Percentiles rank a stretch among this genome's conserved stretches.
Evolutionary conservation across 2,329 filamentous ascomycete species (phyloP).

Genomic region (Apiospora arundinis): DNA sequence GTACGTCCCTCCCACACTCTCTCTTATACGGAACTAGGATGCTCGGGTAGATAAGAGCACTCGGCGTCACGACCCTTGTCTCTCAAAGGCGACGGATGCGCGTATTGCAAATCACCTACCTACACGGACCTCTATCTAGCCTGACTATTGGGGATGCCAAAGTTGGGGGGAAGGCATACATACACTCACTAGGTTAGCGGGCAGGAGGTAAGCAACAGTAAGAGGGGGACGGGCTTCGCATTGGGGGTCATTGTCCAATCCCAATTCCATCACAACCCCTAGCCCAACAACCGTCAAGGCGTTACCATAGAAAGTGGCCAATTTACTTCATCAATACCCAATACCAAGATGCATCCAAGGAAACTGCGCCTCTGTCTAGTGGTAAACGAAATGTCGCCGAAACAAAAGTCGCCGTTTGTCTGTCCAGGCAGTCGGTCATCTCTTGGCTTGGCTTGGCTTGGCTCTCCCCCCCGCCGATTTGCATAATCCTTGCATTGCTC

Average conservation of each 20-base stretch:
- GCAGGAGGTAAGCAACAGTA: too few species aligned
- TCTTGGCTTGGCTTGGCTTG: not conserved
- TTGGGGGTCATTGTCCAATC: too few species aligned
- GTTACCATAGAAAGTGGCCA: too few species aligned
- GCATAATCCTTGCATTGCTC: not conserved
- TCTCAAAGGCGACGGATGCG: not conserved
- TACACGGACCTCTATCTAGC: too few species aligned
- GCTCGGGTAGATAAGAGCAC: not conserved
- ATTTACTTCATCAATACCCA: not conserved
- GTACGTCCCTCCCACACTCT: not conserved
- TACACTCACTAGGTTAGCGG: too few species aligned
- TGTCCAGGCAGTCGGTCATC: not conserved
- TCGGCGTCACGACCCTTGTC: not conserved
- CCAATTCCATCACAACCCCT: not conserved
- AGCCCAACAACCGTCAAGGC: too few species aligned
- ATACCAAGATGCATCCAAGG: not conserved
- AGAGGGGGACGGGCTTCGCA: too few species aligned
- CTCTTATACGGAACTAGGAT: too few species aligned
- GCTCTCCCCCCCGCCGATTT: not conserved
- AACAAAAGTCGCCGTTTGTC: not conserved
- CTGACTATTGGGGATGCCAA: too few species aligned
- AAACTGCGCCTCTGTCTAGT: not conserved
- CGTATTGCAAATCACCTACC: too few species aligned
- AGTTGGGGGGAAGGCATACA: too few species aligned
- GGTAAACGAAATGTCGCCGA: too few species aligned